phyloP scores from a whole-genome alignment of 2,329 filamentous ascomycete genomes.

The Ophiostoma perfectum region DNA sequence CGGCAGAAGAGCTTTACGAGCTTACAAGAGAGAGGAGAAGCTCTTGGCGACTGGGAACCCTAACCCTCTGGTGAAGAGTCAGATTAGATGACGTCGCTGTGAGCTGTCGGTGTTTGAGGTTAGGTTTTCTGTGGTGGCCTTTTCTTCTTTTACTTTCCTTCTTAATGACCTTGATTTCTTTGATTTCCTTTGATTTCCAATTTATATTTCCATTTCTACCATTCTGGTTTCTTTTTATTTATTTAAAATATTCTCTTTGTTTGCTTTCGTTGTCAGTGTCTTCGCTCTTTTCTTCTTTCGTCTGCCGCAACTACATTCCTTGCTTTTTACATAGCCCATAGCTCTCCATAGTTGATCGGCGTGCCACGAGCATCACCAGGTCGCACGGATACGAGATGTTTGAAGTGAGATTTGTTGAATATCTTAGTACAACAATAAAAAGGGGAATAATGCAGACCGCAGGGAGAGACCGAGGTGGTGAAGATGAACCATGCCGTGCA shows the following conservation, averaged over 20 bases:
- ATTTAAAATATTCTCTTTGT: no score
- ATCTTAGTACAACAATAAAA: neutral
- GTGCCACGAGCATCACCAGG: conserved; percentile 5
- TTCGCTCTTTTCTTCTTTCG: no score
- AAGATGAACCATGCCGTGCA: no score
- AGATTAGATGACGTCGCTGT: neutral
- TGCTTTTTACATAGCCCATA: neutral
- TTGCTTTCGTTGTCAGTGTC: no score
- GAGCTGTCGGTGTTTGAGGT: neutral
- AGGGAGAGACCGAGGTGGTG: no score
- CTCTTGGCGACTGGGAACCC: conserved; percentile 4
- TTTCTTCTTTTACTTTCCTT: neutral
- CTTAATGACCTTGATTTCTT: neutral
- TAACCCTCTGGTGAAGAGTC: neutral
- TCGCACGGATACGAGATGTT: conserved; percentile 4
- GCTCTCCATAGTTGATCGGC: conserved; percentile 1
- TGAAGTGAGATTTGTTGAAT: neutral
- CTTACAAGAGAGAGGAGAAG: neutral
- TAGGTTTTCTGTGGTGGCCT: neutral
- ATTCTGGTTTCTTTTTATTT: no score
- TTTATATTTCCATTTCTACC: no score
- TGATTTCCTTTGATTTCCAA: no score
- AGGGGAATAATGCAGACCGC: neutral
- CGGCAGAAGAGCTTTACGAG: neutral
- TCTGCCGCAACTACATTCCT: neutral